Evolutionary conservation across 192 early-diverging fungal genomes (phyloP).

Genomic region (Dimargaris cristalligena): DNA sequence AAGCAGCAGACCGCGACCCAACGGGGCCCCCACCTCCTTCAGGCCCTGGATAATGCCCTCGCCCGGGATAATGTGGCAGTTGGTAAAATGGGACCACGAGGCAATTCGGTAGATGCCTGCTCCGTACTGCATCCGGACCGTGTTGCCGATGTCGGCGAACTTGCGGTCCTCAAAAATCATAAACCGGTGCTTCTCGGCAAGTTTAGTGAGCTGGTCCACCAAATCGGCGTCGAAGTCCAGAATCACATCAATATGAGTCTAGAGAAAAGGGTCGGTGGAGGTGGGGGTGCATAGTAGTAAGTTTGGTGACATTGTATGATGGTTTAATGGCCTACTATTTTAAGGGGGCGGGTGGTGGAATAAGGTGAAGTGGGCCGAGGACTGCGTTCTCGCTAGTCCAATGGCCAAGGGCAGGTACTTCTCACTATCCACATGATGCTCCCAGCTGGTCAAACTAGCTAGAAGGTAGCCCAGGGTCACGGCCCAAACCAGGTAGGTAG

Average conservation of each 20-base stretch:
- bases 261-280: background rate
- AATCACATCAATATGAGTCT: conserved; percentile 93
- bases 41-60: conserved; percentile 92
- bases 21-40: conserved; percentile 67
- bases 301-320: background rate
- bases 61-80: conserved; percentile 87
- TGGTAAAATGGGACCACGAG: conserved; percentile 90
- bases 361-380: too few species aligned
- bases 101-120: conserved; percentile 84
- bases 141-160: conserved; percentile 98
- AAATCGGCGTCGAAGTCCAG: conserved; percentile 83
- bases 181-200: conserved; percentile 80
- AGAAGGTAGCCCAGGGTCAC: too few species aligned
- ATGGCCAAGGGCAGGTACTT: too few species aligned
- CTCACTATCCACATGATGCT: too few species aligned
- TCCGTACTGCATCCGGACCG: conserved; percentile 89
- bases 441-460: too few species aligned
- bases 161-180: conserved; percentile 98
- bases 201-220: conserved; percentile 44
- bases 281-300: background rate
- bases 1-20: conserved; percentile 63
- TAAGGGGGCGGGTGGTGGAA: too few species aligned
- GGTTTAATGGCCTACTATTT: background rate
- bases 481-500: too few species aligned
- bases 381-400: too few species aligned